Conservation (phyloP, 1,284 basidiomycete species). For the Ustilago tritici region DNA sequence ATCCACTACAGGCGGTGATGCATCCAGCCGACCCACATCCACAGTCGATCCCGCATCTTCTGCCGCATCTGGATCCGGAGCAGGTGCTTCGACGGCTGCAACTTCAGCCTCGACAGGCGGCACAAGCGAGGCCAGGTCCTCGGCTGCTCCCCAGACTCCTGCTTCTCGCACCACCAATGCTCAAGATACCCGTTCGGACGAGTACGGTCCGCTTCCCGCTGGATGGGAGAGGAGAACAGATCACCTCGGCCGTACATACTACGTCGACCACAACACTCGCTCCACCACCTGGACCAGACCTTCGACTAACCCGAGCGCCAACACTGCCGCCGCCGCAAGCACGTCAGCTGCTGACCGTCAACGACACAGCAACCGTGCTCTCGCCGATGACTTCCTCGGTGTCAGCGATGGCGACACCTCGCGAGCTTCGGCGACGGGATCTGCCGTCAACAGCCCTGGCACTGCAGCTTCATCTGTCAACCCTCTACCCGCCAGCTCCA, state of each 20-base stretch:
- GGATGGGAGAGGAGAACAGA: conserved; percentile 96
- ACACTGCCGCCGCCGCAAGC: conserved; percentile 56
- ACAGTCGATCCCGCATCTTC: conserved; percentile 32
- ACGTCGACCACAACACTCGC: conserved; percentile 82
- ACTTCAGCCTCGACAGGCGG: conserved; percentile 13
- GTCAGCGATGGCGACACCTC: conserved; percentile 59
- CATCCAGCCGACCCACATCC: conserved; percentile 41
- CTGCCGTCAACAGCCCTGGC: conserved; percentile 32
- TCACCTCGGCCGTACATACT: conserved; percentile 87
- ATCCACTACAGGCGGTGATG: conserved; percentile 27
- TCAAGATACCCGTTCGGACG: conserved; percentile 57
- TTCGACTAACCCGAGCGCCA: conserved; percentile 56
- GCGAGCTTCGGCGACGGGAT: conserved; percentile 38
- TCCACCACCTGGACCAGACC: conserved; percentile 89
- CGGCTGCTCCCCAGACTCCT: conserved; percentile 22
- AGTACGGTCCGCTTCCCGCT: conserved; percentile 74
- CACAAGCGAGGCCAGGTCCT: conserved; percentile 25
- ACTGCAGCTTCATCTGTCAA: conserved; percentile 37
- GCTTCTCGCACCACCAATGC: conserved; percentile 28
- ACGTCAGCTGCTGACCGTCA: conserved; percentile 63
- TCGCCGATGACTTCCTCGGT: conserved; percentile 69
- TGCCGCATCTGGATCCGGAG: conserved; percentile 17
- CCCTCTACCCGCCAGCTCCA: conserved; percentile 52
- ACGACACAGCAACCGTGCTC: conserved; percentile 64
- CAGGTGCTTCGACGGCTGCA: conserved; percentile 19